Evolutionary conservation across 495 filamentous ascomycete species (phyloP).

Genomic region (Penicillium mononematosum): DNA sequence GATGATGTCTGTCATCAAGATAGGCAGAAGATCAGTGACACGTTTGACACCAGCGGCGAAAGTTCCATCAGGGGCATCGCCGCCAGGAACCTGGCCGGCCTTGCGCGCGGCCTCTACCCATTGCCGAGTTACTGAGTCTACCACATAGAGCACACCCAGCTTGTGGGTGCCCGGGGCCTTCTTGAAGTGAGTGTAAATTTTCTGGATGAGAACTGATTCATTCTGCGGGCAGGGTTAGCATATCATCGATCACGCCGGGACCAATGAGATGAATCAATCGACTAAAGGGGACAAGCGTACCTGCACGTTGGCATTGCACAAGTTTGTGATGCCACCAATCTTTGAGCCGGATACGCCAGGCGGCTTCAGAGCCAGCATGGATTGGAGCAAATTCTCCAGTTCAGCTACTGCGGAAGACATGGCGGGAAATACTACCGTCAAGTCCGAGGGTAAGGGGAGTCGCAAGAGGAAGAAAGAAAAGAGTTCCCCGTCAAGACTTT

Average conservation of each 20-base stretch:
- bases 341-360: conserved; percentile 91
- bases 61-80: conserved; percentile 79
- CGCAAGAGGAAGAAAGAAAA: conserved; percentile 7
- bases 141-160: conserved; percentile 97
- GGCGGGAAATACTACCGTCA: conserved; percentile 21
- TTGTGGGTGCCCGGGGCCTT: conserved; percentile 94
- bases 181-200: conserved; percentile 96
- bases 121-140: conserved; percentile 99
- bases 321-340: conserved; percentile 77
- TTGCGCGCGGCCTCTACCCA: conserved; percentile 95
- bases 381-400: conserved; percentile 84
- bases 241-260: conserved; percentile 1
- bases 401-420: conserved; percentile 88
- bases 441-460: conserved; percentile 13
- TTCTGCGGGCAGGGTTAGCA: conserved; percentile 62
- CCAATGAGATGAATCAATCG: conserved; percentile 7
- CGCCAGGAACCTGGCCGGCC: conserved; percentile 74
- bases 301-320: conserved; percentile 90
- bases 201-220: conserved; percentile 92
- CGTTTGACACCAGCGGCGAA: conserved; percentile 93
- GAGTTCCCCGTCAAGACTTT: conserved; percentile 1
- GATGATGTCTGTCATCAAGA: conserved; percentile 94
- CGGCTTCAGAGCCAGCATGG: conserved; percentile 85
- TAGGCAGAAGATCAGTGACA: conserved; percentile 91
- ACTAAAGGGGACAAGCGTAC: conserved; percentile 53